Evolutionary conservation across 257 asterid species (phyloP), one percentile per base, ranked within the genome.

Genomic region (Jacaranda copaia): DNA sequence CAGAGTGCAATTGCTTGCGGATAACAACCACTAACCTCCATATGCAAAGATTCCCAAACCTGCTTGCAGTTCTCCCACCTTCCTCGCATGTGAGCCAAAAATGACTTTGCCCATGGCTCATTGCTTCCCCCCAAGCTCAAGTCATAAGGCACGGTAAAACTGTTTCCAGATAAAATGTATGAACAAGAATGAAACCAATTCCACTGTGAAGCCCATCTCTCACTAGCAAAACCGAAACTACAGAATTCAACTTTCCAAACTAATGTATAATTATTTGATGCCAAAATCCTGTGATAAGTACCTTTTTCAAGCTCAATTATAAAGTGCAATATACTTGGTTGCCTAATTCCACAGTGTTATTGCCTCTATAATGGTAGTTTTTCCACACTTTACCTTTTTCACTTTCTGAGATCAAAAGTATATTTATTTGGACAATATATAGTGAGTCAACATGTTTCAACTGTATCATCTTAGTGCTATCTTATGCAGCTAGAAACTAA

Each of bases 101-200:
- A 91, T 5, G 87, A 79, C 87, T 85, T 68, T 32, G 94, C 98
- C 98, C 98, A 93, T 48, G 86, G 85, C 61, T 93, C 98, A 19
- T 83, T 16, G 76, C 75, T 74, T 78, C 97, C 95, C 32, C 81
- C 91, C 84, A 56, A 61, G 89, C 98, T 91, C 91, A 91, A 79
- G 19, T 89, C 94, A 66, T 76, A 84, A 45, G 98, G 98, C 80
- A 89, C 96, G 12, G 97, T 82, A 77, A 93, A 91, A 86, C 97
- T 91, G 89, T 67, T 59, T 62, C 0, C 60, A 32, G 46, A 51
- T 55, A 42, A 51, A 42, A n/a, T 43, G 58, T 56, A 45, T 14
- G 15, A 14, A 62, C 7, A 72, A 12, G 8, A 57, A 25, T 25
- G 32, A 72, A 2, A 58, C 5, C 36, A 75, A 74, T 8, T 39